These are phyloP conservation scores for Scenedesmus sp. DNA, from an alignment of 163 green algal species.

Conservation along the genomic window DNA sequence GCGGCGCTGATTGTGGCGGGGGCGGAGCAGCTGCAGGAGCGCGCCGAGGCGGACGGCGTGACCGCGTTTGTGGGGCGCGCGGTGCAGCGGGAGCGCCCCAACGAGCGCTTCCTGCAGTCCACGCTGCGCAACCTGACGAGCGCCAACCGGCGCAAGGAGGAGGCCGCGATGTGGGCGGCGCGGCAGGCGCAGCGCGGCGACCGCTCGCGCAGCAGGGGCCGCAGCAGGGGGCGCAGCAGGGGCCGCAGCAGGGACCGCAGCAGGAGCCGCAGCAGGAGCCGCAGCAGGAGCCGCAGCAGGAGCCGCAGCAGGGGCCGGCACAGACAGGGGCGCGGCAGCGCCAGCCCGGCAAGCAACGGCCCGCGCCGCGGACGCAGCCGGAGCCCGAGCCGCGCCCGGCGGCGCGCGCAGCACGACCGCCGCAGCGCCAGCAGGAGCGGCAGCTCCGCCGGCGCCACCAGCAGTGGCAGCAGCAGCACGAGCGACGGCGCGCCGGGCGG, in stretches of 20 bases:
- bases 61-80: slow-evolving; percentile 51
- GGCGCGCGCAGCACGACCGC: too few species aligned
- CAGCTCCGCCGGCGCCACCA: neutral
- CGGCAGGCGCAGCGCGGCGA: slow-evolving; percentile 7
- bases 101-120: slow-evolving; percentile 67
- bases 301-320: slow-evolving; percentile 8
- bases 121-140: slow-evolving; percentile 55
- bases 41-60: slow-evolving; percentile 38
- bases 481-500: neutral
- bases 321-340: neutral
- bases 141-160: slow-evolving; percentile 49
- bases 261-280: neutral
- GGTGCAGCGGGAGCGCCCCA: slow-evolving; percentile 50
- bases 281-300: neutral
- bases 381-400: neutral
- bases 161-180: slow-evolving; percentile 41
- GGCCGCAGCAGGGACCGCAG: too few species aligned
- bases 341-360: neutral
- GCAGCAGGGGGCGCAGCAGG: neutral
- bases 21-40: slow-evolving; percentile 49
- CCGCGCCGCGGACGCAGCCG: neutral
- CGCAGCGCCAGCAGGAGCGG: neutral
- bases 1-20: slow-evolving; percentile 31
- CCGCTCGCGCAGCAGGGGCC: neutral
- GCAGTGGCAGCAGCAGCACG: neutral